Percentiles rank a stretch among this genome's conserved stretches.
Conservation (phyloP, 768 basidiomycete species). For the Lentinula sp. region DNA sequence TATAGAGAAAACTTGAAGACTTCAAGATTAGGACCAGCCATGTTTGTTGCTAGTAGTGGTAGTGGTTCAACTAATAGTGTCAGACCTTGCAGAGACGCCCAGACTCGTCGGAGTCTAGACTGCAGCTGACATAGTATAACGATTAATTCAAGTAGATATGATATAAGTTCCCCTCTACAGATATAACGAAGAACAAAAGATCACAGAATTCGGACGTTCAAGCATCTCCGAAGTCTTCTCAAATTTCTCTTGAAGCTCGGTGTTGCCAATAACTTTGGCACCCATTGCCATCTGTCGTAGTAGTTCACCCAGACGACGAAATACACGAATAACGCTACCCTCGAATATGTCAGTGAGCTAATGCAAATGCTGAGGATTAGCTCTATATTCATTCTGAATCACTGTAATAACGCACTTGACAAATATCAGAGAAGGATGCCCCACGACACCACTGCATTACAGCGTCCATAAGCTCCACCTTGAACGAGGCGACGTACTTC, state of each 20-base stretch:
- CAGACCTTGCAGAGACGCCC: no score
- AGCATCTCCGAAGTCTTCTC: slow-evolving; percentile 89
- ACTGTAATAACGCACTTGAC: slow-evolving; percentile 60
- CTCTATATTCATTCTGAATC: neutral
- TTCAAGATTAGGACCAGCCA: slow-evolving; percentile 81
- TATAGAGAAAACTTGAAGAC: slow-evolving; percentile 88
- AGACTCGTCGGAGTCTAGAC: no score
- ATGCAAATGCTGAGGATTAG: neutral
- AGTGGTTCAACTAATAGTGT: neutral
- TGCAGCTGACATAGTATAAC: no score
- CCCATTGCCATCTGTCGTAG: slow-evolving; percentile 94
- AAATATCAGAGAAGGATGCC: slow-evolving; percentile 91
- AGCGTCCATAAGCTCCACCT: slow-evolving; percentile 97
- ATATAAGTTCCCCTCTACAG: slow-evolving; percentile 29
- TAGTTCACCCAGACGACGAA: slow-evolving; percentile 89
- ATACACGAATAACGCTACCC: slow-evolving; percentile 93
- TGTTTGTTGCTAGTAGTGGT: slow-evolving; percentile 11
- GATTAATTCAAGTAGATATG: no score
- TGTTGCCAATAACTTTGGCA: slow-evolving; percentile 94
- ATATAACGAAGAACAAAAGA: slow-evolving; percentile 85
- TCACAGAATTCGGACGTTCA: slow-evolving; percentile 89
- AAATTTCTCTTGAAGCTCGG: slow-evolving; percentile 90
- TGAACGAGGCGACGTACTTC: slow-evolving; percentile 95
- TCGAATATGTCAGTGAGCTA: slow-evolving; percentile 96
- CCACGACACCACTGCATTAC: slow-evolving; percentile 99